Conservation (phyloP, 2,329 filamentous ascomycete genomes). For the Aspergillus fischeri region DNA sequence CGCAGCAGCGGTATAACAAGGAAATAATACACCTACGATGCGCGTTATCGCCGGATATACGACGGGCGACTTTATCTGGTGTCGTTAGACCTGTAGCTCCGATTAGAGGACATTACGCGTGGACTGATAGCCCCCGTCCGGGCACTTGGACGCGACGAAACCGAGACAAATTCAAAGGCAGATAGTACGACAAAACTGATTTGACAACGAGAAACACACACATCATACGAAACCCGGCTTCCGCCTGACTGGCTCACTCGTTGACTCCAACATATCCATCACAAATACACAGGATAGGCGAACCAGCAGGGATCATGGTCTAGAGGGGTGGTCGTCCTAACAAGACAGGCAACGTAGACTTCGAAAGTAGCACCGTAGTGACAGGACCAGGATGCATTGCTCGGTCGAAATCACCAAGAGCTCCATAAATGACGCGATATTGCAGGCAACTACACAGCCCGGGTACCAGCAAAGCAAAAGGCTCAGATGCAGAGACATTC, state of each 20-base stretch:
- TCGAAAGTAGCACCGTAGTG: neutral
- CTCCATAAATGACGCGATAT: neutral
- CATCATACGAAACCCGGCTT: neutral
- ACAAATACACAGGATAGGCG: neutral
- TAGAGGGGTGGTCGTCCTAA: neutral
- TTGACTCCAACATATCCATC: neutral
- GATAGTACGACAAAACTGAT: neutral
- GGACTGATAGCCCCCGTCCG: neutral
- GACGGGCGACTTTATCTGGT: neutral
- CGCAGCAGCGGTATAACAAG: too few relatives aligned
- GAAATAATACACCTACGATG: too few relatives aligned
- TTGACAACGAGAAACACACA: neutral
- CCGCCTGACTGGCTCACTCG: too few relatives aligned
- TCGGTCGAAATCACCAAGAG: neutral
- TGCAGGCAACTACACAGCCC: neutral
- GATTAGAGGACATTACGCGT: neutral
- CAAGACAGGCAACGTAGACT: neutral
- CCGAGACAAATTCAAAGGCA: neutral
- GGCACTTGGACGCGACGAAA: neutral
- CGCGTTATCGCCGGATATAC: neutral
- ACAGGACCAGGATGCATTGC: neutral
- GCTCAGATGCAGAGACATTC: too few relatives aligned
- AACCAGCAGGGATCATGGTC: neutral
- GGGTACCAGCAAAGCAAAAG: too few relatives aligned
- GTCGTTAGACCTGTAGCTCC: neutral